phyloP scores from a whole-genome alignment of 192 early-diverging fungal genomes.

The Mortierella alpina region DNA sequence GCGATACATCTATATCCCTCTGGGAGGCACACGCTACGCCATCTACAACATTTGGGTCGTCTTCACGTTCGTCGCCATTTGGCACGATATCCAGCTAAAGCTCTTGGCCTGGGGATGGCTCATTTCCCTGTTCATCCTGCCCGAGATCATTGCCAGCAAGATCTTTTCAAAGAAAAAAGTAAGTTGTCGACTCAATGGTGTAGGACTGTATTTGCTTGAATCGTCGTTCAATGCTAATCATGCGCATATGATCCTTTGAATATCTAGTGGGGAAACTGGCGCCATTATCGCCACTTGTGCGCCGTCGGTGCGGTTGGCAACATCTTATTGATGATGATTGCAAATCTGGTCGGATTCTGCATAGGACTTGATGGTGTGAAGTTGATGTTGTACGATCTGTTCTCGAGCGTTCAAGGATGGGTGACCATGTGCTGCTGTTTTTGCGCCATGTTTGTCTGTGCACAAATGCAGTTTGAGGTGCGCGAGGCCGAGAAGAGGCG shows the following conservation, averaged over 20 bases:
- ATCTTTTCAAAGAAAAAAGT: constrained; percentile 66
- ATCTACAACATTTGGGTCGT: constrained; percentile 84
- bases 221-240: neutral
- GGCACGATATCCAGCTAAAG: constrained; percentile 93
- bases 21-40: constrained; percentile 82
- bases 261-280: constrained; percentile 62
- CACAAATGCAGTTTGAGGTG: constrained; percentile 87
- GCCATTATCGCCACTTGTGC: constrained; percentile 82
- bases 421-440: constrained; percentile 63
- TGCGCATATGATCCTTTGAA: constrained; percentile 32
- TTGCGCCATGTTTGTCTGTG: constrained; percentile 67
- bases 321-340: constrained; percentile 95
- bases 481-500: constrained; percentile 77
- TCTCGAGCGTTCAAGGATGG: constrained; percentile 63
- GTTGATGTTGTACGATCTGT: constrained; percentile 76
- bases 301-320: constrained; percentile 85
- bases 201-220: neutral
- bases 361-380: constrained; percentile 90
- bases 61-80: constrained; percentile 97
- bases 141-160: constrained; percentile 77
- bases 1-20: constrained; percentile 91
- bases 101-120: constrained; percentile 95
- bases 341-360: constrained; percentile 95
- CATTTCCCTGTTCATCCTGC: constrained; percentile 86
- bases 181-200: constrained; percentile 5